Evolutionary conservation across 1,284 basidiomycete genomes (phyloP), one percentile per base, ranked within the genome.

Genomic region (Taiwanofungus camphoratus): DNA sequence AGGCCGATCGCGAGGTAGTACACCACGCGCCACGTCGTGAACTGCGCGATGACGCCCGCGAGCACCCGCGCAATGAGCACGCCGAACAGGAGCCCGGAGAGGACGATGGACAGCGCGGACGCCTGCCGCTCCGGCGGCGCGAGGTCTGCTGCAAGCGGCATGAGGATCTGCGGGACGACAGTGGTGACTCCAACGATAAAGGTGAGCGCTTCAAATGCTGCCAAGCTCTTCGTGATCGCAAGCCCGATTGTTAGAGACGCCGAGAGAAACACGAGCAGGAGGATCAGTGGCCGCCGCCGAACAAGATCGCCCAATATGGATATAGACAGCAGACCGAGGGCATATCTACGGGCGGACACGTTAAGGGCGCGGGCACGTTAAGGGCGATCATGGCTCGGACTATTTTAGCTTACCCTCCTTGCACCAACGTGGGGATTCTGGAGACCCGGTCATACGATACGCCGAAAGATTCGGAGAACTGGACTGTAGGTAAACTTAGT

Each of bases 381-480:
- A n/a, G n/a, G n/a, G n/a, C n/a, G n/a, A n/a, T n/a, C n/a, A n/a
- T n/a, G n/a, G n/a, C n/a, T n/a, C 23, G 11, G n/a, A 5, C 29
- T 9, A 38, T 12, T n/a, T 23, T 15, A 23, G 36, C 56, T 41
- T 39, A 68, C 61, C 72, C 73, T 13, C 65, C 73, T 57, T 77
- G 75, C 5, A 70, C 60, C 6, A 77, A 59, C 0, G 74, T 76
- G 2, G 76, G 74, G 2, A 77, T 67, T 5, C 66, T 64, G 13
- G 84, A 79, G 32, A 86, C 72, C 38, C 71, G 65, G 26, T 67
- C 65, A 55, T 87, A 78, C 2, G 70, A 61, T 3, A 82, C 79
- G 34, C 64, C 52, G 49, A 86, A 84, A 3, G 75, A 65, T 22
- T 70, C 51, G 0, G 78, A 68, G 27, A 80, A 62, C 50, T 24